Evolutionary conservation across 768 basidiomycete genomes (phyloP), one percentile per base, ranked within the genome.

Genomic region (Dictyophora rubrovolvata): DNA sequence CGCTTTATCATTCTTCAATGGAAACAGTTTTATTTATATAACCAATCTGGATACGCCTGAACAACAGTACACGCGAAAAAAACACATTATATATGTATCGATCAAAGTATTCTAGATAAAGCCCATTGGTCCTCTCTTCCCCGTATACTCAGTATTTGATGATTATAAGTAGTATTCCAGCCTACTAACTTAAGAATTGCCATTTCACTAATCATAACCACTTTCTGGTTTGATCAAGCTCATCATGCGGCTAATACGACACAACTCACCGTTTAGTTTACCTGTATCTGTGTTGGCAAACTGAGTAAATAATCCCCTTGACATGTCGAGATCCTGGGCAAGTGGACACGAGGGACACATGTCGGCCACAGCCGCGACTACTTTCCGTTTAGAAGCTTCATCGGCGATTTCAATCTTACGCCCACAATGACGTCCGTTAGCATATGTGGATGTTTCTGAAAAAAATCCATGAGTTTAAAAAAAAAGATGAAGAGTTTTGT

Each of bases 321-420:
- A 89, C 48, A 89, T 74, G 65, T 90, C 87, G 67, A 96, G 83
- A 16, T 85, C 87, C 69, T 86, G 78, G 28, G 35, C 33, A 65
- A 79, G 81, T 0, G 16, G 11, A 73, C 91, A 95, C n/a, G 85
- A 85, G 22, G 91, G 90, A 77, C 92, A 96, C 36, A 77, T 83
- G 64, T 93, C 91, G 12, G 80, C 88, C 63, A 96, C 75, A 22
- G 75, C 78, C 49, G 84, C 90, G 2, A 70, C 74, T 60, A 87
- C 78, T 17, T 69, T 67, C 70, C 82, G 79, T 53, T 77, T 75
- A 71, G 81, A 83, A 22, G 72, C 63, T 51, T 73, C 72, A 74
- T 89, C 88, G 60, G 74, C 83, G 67, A 96, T 80, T 63, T 68
- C 63, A 64, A 95, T 79, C 52, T 72, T 66, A 66, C 75, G 72